Percentiles rank a stretch among this genome's conserved stretches.
These are phyloP conservation scores for Pleurotus tuoliensis DNA, from an alignment of 768 basidiomycete genomes.

Conservation along the genomic window DNA sequence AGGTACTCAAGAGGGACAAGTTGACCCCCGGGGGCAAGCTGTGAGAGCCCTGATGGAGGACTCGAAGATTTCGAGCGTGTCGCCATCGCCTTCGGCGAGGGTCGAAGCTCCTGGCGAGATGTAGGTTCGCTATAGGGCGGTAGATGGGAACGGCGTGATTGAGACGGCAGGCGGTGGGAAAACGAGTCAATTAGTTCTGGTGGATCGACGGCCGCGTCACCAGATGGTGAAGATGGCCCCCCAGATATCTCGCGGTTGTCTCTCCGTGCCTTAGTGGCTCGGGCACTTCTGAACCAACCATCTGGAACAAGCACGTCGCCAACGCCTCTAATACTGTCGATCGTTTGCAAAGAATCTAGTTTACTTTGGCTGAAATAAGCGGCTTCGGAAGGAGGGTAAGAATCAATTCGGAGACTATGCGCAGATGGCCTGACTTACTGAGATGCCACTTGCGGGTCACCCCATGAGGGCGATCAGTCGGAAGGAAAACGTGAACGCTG, in stretches of 20 bases:
- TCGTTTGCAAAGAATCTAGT: conserved; percentile 65
- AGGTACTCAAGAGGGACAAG: conserved; percentile 66
- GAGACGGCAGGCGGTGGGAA: conserved; percentile 5
- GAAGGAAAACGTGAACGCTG: conserved; percentile 69
- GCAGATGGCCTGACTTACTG: conserved; percentile 43
- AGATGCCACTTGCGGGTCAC: conserved; percentile 78
- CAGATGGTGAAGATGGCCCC: conserved; percentile 28
- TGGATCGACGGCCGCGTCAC: conserved; percentile 22
- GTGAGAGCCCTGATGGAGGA: conserved; percentile 25
- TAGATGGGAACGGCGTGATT: conserved; percentile 3
- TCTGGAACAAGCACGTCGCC: conserved; percentile 68
- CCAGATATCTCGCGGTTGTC: conserved; percentile 38
- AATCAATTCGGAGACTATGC: conserved; percentile 12
- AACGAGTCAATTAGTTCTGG: conserved; percentile 17
- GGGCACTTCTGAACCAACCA: conserved; percentile 76
- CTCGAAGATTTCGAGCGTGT: conserved; percentile 36
- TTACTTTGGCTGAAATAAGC: conserved; percentile 83
- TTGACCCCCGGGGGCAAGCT: conserved; percentile 22
- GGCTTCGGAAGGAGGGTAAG: conserved; percentile 43
- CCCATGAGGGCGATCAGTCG: conserved; percentile 45
- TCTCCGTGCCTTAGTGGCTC: conserved; percentile 58
- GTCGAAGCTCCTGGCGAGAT: not conserved
- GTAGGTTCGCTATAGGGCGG: not conserved
- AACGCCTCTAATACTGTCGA: conserved; percentile 65
- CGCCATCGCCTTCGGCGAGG: conserved; percentile 10